Evolutionary conservation across 2,329 filamentous ascomycete genomes (phyloP), one percentile per base, ranked within the genome.

Genomic region (Alternaria arbusti): DNA sequence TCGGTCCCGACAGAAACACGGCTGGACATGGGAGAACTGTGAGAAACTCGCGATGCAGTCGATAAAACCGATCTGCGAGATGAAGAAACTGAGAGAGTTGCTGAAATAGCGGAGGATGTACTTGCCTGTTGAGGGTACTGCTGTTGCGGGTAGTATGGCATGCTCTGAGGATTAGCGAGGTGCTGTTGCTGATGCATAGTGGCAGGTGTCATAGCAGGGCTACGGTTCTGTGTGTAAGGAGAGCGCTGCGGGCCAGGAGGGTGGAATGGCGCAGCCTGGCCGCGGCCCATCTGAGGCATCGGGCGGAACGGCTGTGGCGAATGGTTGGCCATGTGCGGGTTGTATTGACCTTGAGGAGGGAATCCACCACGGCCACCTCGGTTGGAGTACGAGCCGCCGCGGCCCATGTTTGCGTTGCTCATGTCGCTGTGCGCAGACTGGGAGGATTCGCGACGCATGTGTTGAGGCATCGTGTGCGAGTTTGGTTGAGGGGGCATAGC

Each of bases 391-490:
- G 76, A 72, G 64, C 81, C 84, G 43, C 77, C 74, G 13, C 78
- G 76, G 65, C 76, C 72, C 78, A 84, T 81, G 73, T 81, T 83
- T 68, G 76, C 88, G 87, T 86, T 89, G 79, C 86, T 87, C 80
- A 90, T 87, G 68, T 94, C 91, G 78, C 88, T 89, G 79, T 95
- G 91, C 68, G 89, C 86, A 22, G 93, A 96, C 76, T 96, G 93
- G 40, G 91, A 91, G 28, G 95, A 97, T 78, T 95, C 91, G 72
- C 93, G 91, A 74, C 95, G 91, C 73, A 93, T 87, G 81, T 98
- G 94, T 68, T 87, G 88, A n/a, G 88, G 77, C n/a, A 78, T 66
- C n/a, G 74, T 64, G 64, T 76, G 70, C 10, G 74, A 67, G 65
- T 76, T 78, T 56, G 72, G 69, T 52, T 79, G 74, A 9, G 76